Percentiles rank a stretch among this genome's conserved stretches.
These are phyloP conservation scores for Clonostachys rhizophaga DNA, from an alignment of 2,329 filamentous ascomycete genomes.

Conservation along the genomic window DNA sequence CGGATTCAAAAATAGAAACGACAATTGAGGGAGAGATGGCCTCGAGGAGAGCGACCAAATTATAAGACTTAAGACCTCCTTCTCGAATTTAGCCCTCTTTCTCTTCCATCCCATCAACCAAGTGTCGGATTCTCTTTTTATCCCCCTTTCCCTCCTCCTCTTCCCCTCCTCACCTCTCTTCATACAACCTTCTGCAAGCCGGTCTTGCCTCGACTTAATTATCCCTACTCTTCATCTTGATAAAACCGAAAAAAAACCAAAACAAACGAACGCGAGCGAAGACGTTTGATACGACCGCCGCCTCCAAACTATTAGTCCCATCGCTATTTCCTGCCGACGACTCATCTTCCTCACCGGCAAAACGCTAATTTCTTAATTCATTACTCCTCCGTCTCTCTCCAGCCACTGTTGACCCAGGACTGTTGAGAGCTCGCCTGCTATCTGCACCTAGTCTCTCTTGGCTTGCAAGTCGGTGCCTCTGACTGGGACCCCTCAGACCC, in stretches of 20 bases:
- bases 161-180: constrained; percentile 20
- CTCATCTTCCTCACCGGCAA: constrained; percentile 13
- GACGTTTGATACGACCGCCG: constrained; percentile 6
- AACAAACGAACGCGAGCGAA: constrained; percentile 23
- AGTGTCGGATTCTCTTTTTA: constrained; percentile 40
- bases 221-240: constrained; percentile 19
- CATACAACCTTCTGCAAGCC: constrained; percentile 40
- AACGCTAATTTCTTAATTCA: constrained; percentile 3
- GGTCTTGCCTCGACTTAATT: constrained; percentile 54
- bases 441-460: neutral
- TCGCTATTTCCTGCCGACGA: neutral
- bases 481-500: constrained; percentile 8
- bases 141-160: constrained; percentile 19
- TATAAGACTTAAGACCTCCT: constrained; percentile 52
- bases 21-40: constrained; percentile 14
- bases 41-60: constrained; percentile 39
- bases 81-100: constrained; percentile 33
- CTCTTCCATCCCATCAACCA: constrained; percentile 31
- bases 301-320: neutral
- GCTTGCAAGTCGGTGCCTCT: neutral
- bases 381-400: neutral
- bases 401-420: constrained; percentile 1
- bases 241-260: constrained; percentile 19
- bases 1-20: constrained; percentile 11
- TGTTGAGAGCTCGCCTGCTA: neutral